Conservation (phyloP, 345 rosid genomes). For the Gossypium ekmanianum region DNA sequence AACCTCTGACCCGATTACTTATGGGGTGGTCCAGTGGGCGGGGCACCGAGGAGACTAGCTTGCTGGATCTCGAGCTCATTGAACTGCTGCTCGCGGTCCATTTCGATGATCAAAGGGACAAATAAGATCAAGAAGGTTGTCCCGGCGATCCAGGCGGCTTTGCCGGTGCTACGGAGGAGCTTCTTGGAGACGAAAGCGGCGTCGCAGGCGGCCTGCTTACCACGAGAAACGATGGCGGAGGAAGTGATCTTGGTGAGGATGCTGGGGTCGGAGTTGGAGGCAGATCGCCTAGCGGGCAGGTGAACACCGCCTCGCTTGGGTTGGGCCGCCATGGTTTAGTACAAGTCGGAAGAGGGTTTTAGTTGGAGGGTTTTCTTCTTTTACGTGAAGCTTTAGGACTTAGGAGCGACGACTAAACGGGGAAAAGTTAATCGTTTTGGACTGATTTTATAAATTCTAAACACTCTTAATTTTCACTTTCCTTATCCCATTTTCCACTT, state of each 20-base stretch:
- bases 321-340: slow-evolving; percentile 12
- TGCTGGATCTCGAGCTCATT: slow-evolving; percentile 68
- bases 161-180: slow-evolving; percentile 74
- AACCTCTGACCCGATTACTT: slow-evolving; percentile 3
- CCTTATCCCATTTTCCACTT: too few relatives aligned
- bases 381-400: neutral
- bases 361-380: neutral
- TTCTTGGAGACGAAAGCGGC: slow-evolving; percentile 60
- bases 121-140: slow-evolving; percentile 65
- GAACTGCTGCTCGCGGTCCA: slow-evolving; percentile 65
- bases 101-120: slow-evolving; percentile 61
- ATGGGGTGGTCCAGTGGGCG: slow-evolving; percentile 20
- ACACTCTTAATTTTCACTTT: neutral
- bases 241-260: slow-evolving; percentile 26
- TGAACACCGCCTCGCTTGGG: slow-evolving; percentile 49
- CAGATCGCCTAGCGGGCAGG: slow-evolving; percentile 34
- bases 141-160: slow-evolving; percentile 84
- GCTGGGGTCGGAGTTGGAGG: slow-evolving; percentile 28
- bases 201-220: slow-evolving; percentile 54
- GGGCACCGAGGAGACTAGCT: slow-evolving; percentile 62
- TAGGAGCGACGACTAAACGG: neutral
- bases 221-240: slow-evolving; percentile 42
- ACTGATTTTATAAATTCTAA: neutral
- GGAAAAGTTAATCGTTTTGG: neutral
- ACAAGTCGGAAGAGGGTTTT: slow-evolving; percentile 9